phyloP scores from a whole-genome alignment of 177 flowering plant genomes.

The Tripterygium wilfordii region DNA sequence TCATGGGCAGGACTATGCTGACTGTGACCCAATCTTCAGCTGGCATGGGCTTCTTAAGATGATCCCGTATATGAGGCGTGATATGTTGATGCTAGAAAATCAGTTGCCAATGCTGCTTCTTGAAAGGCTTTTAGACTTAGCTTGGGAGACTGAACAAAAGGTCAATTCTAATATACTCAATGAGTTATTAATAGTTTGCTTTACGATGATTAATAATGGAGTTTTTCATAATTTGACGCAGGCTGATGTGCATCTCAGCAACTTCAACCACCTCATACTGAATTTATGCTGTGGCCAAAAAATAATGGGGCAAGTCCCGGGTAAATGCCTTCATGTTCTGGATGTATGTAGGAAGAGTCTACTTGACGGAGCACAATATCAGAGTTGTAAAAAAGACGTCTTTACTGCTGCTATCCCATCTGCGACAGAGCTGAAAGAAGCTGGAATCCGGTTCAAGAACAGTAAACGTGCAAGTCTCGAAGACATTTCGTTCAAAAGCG shows the following conservation, averaged over 20 bases:
- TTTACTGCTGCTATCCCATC: slow-evolving; percentile 12
- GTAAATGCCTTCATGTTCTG: slow-evolving; percentile 22
- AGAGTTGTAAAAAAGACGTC: neutral
- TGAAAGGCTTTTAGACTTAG: slow-evolving; percentile 21
- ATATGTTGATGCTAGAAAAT: slow-evolving; percentile 59
- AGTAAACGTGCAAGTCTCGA: slow-evolving; percentile 34
- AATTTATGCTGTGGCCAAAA: slow-evolving; percentile 23
- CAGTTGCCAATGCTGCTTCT: slow-evolving; percentile 49
- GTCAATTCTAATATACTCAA: no score
- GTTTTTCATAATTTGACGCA: neutral
- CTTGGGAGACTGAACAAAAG: slow-evolving; percentile 16
- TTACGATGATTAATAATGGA: no score
- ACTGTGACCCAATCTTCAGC: slow-evolving; percentile 13
- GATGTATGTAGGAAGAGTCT: slow-evolving; percentile 30
- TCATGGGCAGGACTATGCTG: slow-evolving; percentile 43
- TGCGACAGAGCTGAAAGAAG: slow-evolving; percentile 45
- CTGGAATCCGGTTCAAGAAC: slow-evolving; percentile 43
- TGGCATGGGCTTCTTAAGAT: slow-evolving; percentile 14
- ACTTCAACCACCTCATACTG: slow-evolving; percentile 31
- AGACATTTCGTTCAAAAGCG: slow-evolving; percentile 38
- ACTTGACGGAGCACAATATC: slow-evolving; percentile 4
- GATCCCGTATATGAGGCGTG: slow-evolving; percentile 39
- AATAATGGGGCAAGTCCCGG: neutral
- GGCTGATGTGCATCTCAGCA: slow-evolving; percentile 24
- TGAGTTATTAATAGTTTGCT: no score